Percentiles rank a stretch among this genome's conserved stretches.
Evolutionary conservation across 1,284 basidiomycete species (phyloP).

Genomic region (Taiwanofungus camphoratus): DNA sequence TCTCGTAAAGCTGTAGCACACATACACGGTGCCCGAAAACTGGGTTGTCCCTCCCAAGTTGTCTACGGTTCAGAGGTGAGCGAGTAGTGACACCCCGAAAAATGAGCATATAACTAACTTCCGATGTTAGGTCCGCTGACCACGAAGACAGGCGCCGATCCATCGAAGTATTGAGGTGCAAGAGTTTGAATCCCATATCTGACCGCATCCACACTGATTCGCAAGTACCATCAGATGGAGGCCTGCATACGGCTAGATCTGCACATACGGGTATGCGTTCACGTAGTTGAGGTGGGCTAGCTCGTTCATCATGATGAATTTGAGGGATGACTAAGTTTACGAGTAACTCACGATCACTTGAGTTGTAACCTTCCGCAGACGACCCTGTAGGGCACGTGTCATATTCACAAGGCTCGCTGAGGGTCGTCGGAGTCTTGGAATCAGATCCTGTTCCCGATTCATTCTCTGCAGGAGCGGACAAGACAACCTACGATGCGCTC

Average conservation of each 20-base stretch:
- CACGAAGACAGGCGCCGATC: conserved; percentile 40
- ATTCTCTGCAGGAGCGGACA: conserved; percentile 39
- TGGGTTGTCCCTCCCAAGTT: conserved; percentile 16
- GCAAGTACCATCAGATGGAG: neutral
- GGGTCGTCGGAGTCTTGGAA: conserved; percentile 17
- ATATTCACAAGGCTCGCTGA: conserved; percentile 34
- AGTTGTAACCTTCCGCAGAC: conserved; percentile 37
- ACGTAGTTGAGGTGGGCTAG: conserved; percentile 23
- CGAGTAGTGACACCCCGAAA: no score
- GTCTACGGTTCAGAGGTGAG: conserved; percentile 1
- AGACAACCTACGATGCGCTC: conserved; percentile 27
- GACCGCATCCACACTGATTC: conserved; percentile 37
- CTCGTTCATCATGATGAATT: no score
- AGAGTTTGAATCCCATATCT: conserved; percentile 43
- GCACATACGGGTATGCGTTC: conserved; percentile 20
- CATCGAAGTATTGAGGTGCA: conserved; percentile 35
- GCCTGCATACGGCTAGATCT: neutral
- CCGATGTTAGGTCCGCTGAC: conserved; percentile 31
- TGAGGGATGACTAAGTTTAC: no score
- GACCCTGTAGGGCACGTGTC: conserved; percentile 36
- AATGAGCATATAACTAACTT: conserved; percentile 5
- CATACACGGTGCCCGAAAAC: conserved; percentile 21
- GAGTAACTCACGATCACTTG: conserved; percentile 33
- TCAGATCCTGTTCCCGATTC: conserved; percentile 38
- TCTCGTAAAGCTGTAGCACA: neutral